Evolutionary conservation across 768 basidiomycete species (phyloP), one percentile per base, ranked within the genome.

Genomic region (Fibroporia radiculosa): DNA sequence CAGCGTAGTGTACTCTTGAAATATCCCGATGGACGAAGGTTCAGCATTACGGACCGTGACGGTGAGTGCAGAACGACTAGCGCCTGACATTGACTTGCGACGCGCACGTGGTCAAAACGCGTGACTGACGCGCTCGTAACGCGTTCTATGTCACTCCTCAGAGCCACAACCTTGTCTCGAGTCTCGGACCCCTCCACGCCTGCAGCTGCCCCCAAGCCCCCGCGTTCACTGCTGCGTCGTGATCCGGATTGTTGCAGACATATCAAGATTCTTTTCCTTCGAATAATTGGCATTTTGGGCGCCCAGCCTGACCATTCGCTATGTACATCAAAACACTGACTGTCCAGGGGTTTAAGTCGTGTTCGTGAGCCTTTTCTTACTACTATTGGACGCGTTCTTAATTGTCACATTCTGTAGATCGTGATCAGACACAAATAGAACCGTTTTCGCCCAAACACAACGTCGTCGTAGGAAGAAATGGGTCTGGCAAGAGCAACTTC

Each of bases 331-430:
- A 92, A 61, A 90, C 90, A 16, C 66, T 92, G 24, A 91, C 90
- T 1, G 85, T 93, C 47, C 84, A 91, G 64, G 93, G 93, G 48
- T 98, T 99, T 77, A 99, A 99, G 67, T 96, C 93, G n/a, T 99
- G 85, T n/a, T n/a, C n/a, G n/a, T 86, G 59, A 55, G 76, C 63
- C 12, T 19, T 7, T 20, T 16, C n/a, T 11, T 12, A 18, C 7
- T n/a, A 25, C 20, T 3, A 13, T 8, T 19, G 4, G 14, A 40
- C 24, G 11, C 32, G 20, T 47, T 37, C 36, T n/a, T 32, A 7
- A 3, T 10, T 23, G n/a, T 14, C 37, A 11, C 37, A 20, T 43
- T 44, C 31, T 25, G 18, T 53, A 88, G 85, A 90, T 60, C 78
- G 85, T 49, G 88, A 91, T 69, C 86, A 91, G 59, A 90, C 84